Percentiles rank a stretch among this genome's conserved stretches.
Evolutionary conservation across 2,329 filamentous ascomycete species (phyloP).

Genomic region (Cercospora zeina): DNA sequence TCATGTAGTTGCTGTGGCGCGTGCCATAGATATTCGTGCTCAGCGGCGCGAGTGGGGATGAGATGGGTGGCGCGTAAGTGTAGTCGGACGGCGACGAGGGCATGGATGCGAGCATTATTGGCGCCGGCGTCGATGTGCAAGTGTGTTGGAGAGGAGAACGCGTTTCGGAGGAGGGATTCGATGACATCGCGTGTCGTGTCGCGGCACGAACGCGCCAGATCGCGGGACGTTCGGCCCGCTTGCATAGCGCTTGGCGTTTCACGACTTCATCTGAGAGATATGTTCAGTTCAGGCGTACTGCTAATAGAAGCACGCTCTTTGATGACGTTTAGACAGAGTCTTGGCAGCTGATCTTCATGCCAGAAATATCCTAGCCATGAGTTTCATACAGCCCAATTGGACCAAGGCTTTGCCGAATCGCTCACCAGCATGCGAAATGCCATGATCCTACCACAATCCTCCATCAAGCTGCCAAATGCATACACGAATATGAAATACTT

Average conservation of each 20-base stretch:
- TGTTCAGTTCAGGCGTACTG: background rate
- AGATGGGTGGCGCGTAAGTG: constrained; percentile 36
- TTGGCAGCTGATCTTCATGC: background rate
- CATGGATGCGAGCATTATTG: constrained; percentile 26
- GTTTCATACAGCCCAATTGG: background rate
- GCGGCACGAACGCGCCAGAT: constrained; percentile 8
- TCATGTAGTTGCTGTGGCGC: constrained; percentile 21
- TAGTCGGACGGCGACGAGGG: constrained; percentile 27
- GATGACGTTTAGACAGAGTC: background rate
- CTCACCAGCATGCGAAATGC: background rate
- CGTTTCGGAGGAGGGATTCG: background rate
- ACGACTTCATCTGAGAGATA: background rate
- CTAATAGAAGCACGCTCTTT: background rate
- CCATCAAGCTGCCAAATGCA: background rate
- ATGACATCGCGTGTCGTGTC: constrained; percentile 10
- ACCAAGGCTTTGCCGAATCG: background rate
- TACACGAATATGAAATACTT: background rate
- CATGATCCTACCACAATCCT: background rate
- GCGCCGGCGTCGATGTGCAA: background rate
- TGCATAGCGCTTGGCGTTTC: background rate
- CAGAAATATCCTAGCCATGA: background rate
- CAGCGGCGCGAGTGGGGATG: constrained; percentile 50
- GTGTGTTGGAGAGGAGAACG: background rate
- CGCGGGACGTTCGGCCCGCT: background rate
- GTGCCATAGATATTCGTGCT: constrained; percentile 43